Percentiles rank a stretch among this genome's conserved stretches.
phyloP scores from a whole-genome alignment of 23 red algal genomes.

The Rhodosorus marinus region DNA sequence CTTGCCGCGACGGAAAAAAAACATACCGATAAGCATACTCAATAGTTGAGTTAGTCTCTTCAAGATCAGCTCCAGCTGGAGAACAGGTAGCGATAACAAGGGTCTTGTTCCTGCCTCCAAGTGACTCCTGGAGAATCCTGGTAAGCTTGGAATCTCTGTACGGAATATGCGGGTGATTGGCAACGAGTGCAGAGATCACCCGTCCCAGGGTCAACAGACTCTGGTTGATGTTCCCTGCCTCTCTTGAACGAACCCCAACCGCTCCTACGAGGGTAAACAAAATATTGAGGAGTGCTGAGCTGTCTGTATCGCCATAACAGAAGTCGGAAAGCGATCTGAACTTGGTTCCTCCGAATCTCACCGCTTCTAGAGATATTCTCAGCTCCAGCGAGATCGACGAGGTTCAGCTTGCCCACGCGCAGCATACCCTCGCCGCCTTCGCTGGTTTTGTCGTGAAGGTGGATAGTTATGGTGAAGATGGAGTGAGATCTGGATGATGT shows the following conservation, averaged over 20 bases:
- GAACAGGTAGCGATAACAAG: conserved; percentile 8
- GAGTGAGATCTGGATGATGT: conserved; percentile 8
- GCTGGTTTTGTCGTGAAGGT: conserved; percentile 1
- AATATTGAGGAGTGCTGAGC: too few relatives aligned
- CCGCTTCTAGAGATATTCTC: conserved; percentile 1
- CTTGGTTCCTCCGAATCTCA: too few relatives aligned
- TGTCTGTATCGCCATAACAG: too few relatives aligned
- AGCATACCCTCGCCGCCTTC: neutral
- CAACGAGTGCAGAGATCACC: conserved; percentile 13
- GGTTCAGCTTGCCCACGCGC: conserved; percentile 6
- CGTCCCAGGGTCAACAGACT: conserved; percentile 2
- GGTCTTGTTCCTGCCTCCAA: conserved; percentile 12
- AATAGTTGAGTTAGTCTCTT: conserved; percentile 5
- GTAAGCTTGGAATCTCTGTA: conserved; percentile 14
- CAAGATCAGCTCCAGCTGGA: neutral
- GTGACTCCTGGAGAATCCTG: conserved; percentile 4
- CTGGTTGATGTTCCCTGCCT: conserved; percentile 14
- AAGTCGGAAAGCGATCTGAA: too few relatives aligned
- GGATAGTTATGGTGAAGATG: conserved; percentile 7
- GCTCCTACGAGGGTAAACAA: too few relatives aligned
- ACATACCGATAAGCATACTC: conserved; percentile 26
- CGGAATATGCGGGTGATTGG: conserved; percentile 1
- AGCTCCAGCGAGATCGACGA: conserved; percentile 10
- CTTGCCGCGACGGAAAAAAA: too few relatives aligned
- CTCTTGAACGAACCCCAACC: conserved; percentile 1